Conservation (phyloP, 2,329 filamentous ascomycete species). For the Colletotrichum nymphaeae region DNA sequence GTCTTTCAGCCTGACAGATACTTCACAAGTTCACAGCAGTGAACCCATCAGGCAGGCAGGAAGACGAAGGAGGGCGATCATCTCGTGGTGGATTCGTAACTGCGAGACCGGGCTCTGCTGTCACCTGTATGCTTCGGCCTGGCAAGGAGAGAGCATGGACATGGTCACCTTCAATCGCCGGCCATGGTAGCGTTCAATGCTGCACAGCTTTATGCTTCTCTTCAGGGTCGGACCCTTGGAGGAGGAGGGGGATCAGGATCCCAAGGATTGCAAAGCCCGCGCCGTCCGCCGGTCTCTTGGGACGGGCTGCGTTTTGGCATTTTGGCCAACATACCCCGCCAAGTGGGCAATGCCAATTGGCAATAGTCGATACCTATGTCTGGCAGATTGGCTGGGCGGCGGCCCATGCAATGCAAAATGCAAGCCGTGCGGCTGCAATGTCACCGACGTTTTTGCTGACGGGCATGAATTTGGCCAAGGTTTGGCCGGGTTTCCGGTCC, state of each 20-base stretch:
- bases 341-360: not conserved
- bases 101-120: not conserved
- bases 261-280: not conserved
- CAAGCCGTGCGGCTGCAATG: not conserved
- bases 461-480: constrained; percentile 23
- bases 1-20: not conserved
- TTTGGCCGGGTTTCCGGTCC: constrained; percentile 10
- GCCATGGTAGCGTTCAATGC: not conserved
- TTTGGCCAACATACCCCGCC: constrained; percentile 4
- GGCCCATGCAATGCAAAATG: constrained; percentile 16
- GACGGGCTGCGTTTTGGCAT: not conserved
- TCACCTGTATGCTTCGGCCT: not conserved
- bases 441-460: not conserved
- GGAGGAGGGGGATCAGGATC: not conserved
- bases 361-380: not conserved
- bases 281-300: constrained; percentile 9
- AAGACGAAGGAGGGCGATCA: not conserved
- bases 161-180: not conserved
- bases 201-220: constrained; percentile 15
- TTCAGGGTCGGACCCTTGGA: constrained; percentile 8
- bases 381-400: constrained; percentile 4
- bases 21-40: constrained; percentile 13
- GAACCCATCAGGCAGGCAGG: not conserved
- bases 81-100: not conserved
- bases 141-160: not conserved